These are phyloP conservation scores for Nakaseomyces glabratus DNA, from an alignment of 1,139 yeast genomes.

Conservation along the genomic window DNA sequence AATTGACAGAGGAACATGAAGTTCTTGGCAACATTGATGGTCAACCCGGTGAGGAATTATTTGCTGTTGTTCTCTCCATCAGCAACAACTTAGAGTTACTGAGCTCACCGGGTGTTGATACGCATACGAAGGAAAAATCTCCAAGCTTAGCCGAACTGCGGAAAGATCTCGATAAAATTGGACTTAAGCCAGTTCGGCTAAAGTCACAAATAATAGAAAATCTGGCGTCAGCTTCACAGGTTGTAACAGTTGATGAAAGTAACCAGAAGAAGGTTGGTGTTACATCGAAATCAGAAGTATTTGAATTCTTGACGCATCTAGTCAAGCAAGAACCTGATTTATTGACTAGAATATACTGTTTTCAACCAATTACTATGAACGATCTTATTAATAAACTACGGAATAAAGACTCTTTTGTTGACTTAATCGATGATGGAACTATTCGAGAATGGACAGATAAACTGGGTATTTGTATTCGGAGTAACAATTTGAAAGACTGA, in stretches of 20 bases:
- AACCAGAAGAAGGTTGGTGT: constrained; percentile 4
- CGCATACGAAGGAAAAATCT: not conserved
- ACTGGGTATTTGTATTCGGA: constrained; percentile 25
- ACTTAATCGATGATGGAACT: constrained; percentile 23
- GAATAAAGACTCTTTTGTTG: constrained; percentile 23
- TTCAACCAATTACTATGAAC: constrained; percentile 22
- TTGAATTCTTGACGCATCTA: constrained; percentile 18
- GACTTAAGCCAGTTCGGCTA: constrained; percentile 25
- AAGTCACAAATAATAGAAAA: constrained; percentile 25
- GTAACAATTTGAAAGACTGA: too few species aligned
- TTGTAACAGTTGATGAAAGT: constrained; percentile 9
- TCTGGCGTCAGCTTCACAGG: constrained; percentile 23
- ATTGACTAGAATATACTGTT: constrained; percentile 24
- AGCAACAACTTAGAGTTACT: constrained; percentile 1
- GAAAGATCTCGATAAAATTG: constrained; percentile 19
- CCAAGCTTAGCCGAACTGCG: constrained; percentile 14
- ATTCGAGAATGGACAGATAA: constrained; percentile 29
- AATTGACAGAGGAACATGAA: too few species aligned
- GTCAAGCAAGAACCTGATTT: constrained; percentile 17
- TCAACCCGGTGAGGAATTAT: too few species aligned
- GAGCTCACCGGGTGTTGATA: constrained; percentile 7
- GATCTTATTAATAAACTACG: constrained; percentile 17
- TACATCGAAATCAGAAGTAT: constrained; percentile 16
- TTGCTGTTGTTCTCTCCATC: too few species aligned
- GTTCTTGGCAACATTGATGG: too few species aligned